Evolutionary conservation across 2,329 filamentous ascomycete species (phyloP).

Genomic region (Saccharata proteae): DNA sequence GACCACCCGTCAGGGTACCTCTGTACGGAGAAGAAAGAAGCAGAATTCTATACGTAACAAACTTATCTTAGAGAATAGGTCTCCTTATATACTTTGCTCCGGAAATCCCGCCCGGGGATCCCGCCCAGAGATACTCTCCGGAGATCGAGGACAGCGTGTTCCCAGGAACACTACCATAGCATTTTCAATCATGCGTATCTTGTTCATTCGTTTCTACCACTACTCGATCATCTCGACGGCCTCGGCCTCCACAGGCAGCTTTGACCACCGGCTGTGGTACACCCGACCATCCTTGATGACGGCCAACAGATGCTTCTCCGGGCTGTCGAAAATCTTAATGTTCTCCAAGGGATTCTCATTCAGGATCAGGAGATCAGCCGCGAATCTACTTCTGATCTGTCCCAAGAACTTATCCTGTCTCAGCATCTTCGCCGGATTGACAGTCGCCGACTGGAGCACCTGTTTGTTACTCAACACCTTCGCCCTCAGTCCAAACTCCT

Average conservation of each 20-base stretch:
- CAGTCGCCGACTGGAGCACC: slow-evolving; percentile 39
- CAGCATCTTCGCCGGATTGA: slow-evolving; percentile 41
- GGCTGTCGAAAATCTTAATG: slow-evolving; percentile 37
- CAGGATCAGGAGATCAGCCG: slow-evolving; percentile 42
- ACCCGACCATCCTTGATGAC: slow-evolving; percentile 46
- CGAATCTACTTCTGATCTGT: slow-evolving; percentile 37
- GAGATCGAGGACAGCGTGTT: too few species aligned
- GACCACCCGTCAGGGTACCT: too few species aligned
- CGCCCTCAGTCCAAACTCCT: slow-evolving; percentile 37
- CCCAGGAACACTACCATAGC: too few species aligned
- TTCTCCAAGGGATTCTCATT: slow-evolving; percentile 44
- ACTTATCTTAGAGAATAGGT: too few species aligned
- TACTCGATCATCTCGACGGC: slow-evolving; percentile 2
- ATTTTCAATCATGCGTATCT: too few species aligned
- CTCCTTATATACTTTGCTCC: too few species aligned
- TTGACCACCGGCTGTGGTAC: slow-evolving; percentile 22
- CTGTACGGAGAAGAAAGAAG: too few species aligned
- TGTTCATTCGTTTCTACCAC: neutral
- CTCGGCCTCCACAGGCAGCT: slow-evolving; percentile 11
- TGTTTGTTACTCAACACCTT: slow-evolving; percentile 30
- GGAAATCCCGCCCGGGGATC: too few species aligned
- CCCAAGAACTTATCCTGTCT: slow-evolving; percentile 36
- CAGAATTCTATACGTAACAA: too few species aligned
- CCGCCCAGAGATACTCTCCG: too few species aligned
- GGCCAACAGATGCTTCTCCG: slow-evolving; percentile 35